A percentile compares a stretch with the other conserved stretches of the same genome.
Evolutionary conservation across 805 yeast species (phyloP).

Genomic region (Phaffomyces thermotolerans): DNA sequence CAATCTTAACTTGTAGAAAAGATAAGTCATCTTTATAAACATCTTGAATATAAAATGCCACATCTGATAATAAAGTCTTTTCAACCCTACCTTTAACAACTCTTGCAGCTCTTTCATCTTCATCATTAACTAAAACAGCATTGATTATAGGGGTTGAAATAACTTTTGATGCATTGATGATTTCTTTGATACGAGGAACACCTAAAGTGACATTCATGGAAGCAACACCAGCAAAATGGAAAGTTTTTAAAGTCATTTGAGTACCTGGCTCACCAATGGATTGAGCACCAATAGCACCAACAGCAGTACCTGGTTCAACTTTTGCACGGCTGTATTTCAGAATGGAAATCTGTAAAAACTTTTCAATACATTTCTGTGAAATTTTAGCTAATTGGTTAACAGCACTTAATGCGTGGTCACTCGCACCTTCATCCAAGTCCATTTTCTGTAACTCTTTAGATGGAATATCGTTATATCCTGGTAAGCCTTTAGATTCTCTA

Average conservation of each 20-base stretch:
- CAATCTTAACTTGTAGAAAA: slow-evolving; percentile 73
- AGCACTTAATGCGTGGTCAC: slow-evolving; percentile 34
- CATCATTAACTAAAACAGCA: slow-evolving; percentile 85
- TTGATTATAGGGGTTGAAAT: slow-evolving; percentile 96
- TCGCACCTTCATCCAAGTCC: slow-evolving; percentile 31
- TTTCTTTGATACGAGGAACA: slow-evolving; percentile 98
- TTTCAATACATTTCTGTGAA: slow-evolving; percentile 48
- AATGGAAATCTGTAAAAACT: slow-evolving; percentile 70
- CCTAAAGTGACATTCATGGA: slow-evolving; percentile 98
- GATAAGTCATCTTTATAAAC: slow-evolving; percentile 80
- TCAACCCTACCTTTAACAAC: slow-evolving; percentile 97
- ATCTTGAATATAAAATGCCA: slow-evolving; percentile 86
- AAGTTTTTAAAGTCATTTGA: slow-evolving; percentile 92
- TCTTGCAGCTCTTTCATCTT: slow-evolving; percentile 96
- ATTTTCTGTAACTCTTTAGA: slow-evolving; percentile 36
- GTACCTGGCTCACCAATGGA: slow-evolving; percentile 99
- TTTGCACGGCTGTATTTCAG: slow-evolving; percentile 79
- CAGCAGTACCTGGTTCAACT: slow-evolving; percentile 99
- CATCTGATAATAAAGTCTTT: slow-evolving; percentile 80
- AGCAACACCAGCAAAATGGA: slow-evolving; percentile 99
- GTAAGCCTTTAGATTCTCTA: slow-evolving; percentile 48
- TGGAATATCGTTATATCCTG: slow-evolving; percentile 36
- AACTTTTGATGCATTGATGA: slow-evolving; percentile 91
- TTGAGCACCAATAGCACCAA: slow-evolving; percentile 98
- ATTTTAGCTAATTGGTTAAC: slow-evolving; percentile 64